These are phyloP conservation scores for Mycosphaerelloides madeirae DNA, from an alignment of 2,329 filamentous ascomycete species.

Conservation along the genomic window DNA sequence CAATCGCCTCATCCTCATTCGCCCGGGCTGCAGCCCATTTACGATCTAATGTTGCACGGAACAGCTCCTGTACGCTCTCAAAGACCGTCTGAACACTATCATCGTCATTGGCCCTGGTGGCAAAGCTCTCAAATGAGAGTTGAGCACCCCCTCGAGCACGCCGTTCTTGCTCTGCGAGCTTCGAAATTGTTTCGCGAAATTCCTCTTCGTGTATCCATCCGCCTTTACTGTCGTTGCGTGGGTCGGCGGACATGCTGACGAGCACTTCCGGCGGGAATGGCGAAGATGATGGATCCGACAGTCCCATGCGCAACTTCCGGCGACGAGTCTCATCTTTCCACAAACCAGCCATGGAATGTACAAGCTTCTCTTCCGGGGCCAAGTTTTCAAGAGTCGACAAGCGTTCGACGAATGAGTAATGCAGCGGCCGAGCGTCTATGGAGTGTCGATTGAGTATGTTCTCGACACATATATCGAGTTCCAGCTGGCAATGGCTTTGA, in stretches of 20 bases:
- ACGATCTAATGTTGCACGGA: slow-evolving; percentile 47
- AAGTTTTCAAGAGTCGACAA: slow-evolving; percentile 50
- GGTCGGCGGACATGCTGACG: slow-evolving; percentile 82
- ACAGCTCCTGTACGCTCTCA: slow-evolving; percentile 83
- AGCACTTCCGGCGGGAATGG: slow-evolving; percentile 78
- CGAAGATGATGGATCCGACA: slow-evolving; percentile 60
- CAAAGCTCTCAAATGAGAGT: slow-evolving; percentile 62
- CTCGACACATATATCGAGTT: slow-evolving; percentile 84
- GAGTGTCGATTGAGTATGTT: slow-evolving; percentile 78
- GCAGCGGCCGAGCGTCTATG: slow-evolving; percentile 71
- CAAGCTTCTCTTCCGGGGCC: slow-evolving; percentile 68
- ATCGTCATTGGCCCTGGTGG: slow-evolving; percentile 51
- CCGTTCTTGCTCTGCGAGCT: slow-evolving; percentile 62
- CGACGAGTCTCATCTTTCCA: slow-evolving; percentile 87
- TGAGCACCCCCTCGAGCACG: slow-evolving; percentile 40
- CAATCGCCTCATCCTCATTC: slow-evolving; percentile 8
- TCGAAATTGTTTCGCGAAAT: slow-evolving; percentile 60
- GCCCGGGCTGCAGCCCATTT: slow-evolving; percentile 10
- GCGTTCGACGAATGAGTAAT: slow-evolving; percentile 81
- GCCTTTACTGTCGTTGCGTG: slow-evolving; percentile 64
- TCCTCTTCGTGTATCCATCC: slow-evolving; percentile 93
- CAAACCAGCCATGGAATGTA: slow-evolving; percentile 87
- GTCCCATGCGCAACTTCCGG: slow-evolving; percentile 66
- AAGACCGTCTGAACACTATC: slow-evolving; percentile 66
- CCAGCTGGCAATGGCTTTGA: slow-evolving; percentile 80